phyloP scores from a whole-genome alignment of 148 eudicot genomes.

The Amaranthus cruentus region DNA sequence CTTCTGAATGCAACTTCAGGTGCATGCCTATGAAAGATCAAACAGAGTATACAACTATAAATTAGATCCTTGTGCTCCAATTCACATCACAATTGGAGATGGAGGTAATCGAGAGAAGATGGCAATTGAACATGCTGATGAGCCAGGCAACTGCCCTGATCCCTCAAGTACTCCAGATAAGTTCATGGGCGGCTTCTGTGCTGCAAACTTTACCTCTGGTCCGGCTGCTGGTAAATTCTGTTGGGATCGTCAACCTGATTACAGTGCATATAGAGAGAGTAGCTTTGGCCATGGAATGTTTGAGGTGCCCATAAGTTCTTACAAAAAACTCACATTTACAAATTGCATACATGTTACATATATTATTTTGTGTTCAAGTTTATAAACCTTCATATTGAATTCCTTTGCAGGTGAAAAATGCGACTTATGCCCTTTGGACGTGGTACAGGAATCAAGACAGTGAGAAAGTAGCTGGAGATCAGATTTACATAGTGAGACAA shows the following conservation, averaged over 20 bases:
- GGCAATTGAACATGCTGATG: constrained; percentile 82
- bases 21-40: constrained; percentile 94
- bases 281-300: constrained; percentile 98
- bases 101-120: constrained; percentile 98
- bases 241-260: constrained; percentile 94
- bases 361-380: neutral
- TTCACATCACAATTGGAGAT: constrained; percentile 83
- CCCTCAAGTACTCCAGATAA: constrained; percentile 71
- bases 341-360: neutral
- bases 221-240: constrained; percentile 92
- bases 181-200: constrained; percentile 92
- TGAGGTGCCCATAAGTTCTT: constrained; percentile 44
- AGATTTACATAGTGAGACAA: constrained; percentile 82
- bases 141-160: constrained; percentile 77
- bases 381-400: neutral
- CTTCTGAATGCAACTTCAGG: constrained; percentile 41
- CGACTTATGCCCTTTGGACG: constrained; percentile 86
- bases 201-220: constrained; percentile 79
- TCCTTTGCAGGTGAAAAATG: constrained; percentile 72
- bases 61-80: constrained; percentile 81
- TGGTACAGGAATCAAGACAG: constrained; percentile 90
- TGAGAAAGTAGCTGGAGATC: constrained; percentile 65
- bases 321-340: neutral
- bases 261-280: constrained; percentile 79
- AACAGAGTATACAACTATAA: constrained; percentile 87